These are phyloP conservation scores for Balakata baccata DNA, from an alignment of 345 rosid species.

Conservation along the genomic window DNA sequence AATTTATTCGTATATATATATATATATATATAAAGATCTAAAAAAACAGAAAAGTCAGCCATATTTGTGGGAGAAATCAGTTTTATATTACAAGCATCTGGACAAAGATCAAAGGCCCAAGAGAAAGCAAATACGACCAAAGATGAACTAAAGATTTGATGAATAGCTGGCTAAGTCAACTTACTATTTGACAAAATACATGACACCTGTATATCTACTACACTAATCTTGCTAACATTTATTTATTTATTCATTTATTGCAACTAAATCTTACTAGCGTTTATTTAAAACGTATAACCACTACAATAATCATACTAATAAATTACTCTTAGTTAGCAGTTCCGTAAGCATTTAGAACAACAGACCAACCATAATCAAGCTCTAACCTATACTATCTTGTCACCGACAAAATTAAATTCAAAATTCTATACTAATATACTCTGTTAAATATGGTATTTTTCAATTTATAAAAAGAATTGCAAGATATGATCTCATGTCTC, in stretches of 20 bases:
- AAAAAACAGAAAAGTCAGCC: background rate
- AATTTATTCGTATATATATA: too few species aligned
- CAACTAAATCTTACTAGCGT: too few species aligned
- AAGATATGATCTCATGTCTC: constrained; percentile 13
- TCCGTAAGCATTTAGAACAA: too few species aligned
- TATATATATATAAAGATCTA: too few species aligned
- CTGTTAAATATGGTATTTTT: too few species aligned
- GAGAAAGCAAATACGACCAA: constrained; percentile 8
- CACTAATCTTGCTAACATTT: background rate
- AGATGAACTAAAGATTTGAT: background rate
- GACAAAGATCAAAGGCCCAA: constrained; percentile 13
- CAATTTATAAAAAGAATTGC: too few species aligned
- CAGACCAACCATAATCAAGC: background rate
- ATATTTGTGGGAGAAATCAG: background rate
- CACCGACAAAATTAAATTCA: constrained; percentile 8
- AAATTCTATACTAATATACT: too few species aligned
- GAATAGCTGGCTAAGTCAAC: constrained; percentile 31
- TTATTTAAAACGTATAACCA: too few species aligned
- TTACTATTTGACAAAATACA: constrained; percentile 24
- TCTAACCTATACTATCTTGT: background rate
- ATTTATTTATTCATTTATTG: too few species aligned
- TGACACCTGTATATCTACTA: constrained; percentile 18
- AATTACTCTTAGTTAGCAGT: too few species aligned
- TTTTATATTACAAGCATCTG: background rate
- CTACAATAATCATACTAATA: too few species aligned